Evolutionary conservation across 805 yeast genomes (phyloP).

Genomic region (Lipomyces mesembrius): DNA sequence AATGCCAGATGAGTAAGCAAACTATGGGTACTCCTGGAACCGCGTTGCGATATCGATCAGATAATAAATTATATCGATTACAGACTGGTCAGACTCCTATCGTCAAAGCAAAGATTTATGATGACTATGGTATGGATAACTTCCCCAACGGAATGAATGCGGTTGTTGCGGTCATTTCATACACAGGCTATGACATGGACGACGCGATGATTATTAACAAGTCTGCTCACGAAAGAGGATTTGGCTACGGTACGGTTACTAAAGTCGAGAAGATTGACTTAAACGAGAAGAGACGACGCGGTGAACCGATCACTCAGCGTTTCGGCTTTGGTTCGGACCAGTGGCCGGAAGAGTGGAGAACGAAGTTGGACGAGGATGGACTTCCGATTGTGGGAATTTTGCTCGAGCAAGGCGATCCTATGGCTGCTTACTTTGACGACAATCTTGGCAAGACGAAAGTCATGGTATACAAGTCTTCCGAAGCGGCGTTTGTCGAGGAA

Average conservation of each 20-base stretch:
- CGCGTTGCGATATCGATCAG: constrained; percentile 87
- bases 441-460: constrained; percentile 87
- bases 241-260: constrained; percentile 95
- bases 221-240: constrained; percentile 97
- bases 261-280: constrained; percentile 92
- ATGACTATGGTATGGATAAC: constrained; percentile 96
- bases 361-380: constrained; percentile 88
- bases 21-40: constrained; percentile 99
- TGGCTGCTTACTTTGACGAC: constrained; percentile 90
- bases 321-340: constrained; percentile 92
- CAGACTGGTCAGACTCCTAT: constrained; percentile 98
- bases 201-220: constrained; percentile 99
- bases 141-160: constrained; percentile 99
- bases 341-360: constrained; percentile 91
- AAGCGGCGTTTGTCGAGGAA: constrained; percentile 93
- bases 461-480: constrained; percentile 90
- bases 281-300: constrained; percentile 74
- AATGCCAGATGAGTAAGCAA: constrained; percentile 99
- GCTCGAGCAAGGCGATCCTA: constrained; percentile 95
- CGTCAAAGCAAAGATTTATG: constrained; percentile 90
- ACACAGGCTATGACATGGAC: constrained; percentile 99
- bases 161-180: constrained; percentile 97
- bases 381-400: constrained; percentile 85
- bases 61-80: constrained; percentile 88
- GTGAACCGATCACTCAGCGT: constrained; percentile 93